Evolutionary conservation across 192 early-diverging fungal genomes (phyloP), one percentile per base, ranked within the genome.

Genomic region (Bifiguratus adelaidae): DNA sequence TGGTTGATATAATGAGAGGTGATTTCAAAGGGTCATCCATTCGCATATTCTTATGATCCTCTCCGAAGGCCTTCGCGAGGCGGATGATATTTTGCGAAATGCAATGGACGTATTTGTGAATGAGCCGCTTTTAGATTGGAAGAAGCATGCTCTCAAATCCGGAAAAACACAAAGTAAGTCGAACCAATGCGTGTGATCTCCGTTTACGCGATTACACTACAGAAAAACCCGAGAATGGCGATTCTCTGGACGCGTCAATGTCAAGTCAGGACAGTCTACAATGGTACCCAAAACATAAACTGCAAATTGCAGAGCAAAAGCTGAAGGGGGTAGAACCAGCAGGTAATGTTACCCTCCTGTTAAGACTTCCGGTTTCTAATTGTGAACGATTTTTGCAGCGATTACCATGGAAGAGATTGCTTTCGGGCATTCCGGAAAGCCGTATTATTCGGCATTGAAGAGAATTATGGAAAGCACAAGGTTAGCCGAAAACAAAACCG

Each of bases 121-220:
- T 47, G 86, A 89, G 38, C 86, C 86, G 1, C 51, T 88, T n/a
- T 56, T 88, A 44, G 85, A 89, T 42, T 89, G 86, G 86, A 62
- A 79, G 22, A 86, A 80, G 42, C 65, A 63, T 52, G 86, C 86
- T 2, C 50, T 67, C 8, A 71, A 65, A 13, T 77, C 77, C 29
- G 76, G 73, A 4, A 65, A 71, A 52, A 52, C 67, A 8, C 77
- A 80, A 73, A 75, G 70, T 71, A 64, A 34, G 57, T 56, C 24
- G 3, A 19, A 27, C 16, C 22, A 16, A 27, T 8, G 37, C 16
- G 15, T 34, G 32, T 34, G 32, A 34, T 34, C 32, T 34, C 32
- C 15, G 32, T 15, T 34, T 34, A 40, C 13, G 7, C 15, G n/a
- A n/a, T n/a, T n/a, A n/a, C n/a, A n/a, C n/a, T n/a, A n/a, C n/a